phyloP scores from a whole-genome alignment of 2,329 filamentous ascomycete species.

The Fusarium praegraminearum region DNA sequence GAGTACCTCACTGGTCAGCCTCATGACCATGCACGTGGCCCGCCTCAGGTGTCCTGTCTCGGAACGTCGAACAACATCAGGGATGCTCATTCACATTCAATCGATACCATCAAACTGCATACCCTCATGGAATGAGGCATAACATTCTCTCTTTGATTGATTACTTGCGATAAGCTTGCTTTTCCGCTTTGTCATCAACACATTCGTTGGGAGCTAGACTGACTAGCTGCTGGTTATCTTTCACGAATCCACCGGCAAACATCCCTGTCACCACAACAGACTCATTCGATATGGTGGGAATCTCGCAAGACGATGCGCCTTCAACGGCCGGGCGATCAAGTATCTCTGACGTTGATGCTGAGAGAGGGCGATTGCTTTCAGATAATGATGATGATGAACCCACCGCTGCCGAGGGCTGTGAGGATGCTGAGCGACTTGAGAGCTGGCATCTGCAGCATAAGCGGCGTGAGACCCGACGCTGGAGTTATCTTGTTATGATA shows the following conservation, averaged over 20 bases:
- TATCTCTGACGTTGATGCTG: slow-evolving; percentile 27
- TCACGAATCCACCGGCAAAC: slow-evolving; percentile 2
- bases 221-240: slow-evolving; percentile 13
- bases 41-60: slow-evolving; percentile 26
- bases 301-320: slow-evolving; percentile 33
- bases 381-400: slow-evolving; percentile 23
- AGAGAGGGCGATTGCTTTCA: slow-evolving; percentile 30
- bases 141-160: background rate
- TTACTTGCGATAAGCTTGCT: background rate
- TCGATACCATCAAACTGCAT: background rate
- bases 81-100: slow-evolving; percentile 21
- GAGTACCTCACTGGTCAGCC: slow-evolving; percentile 25
- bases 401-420: slow-evolving; percentile 9
- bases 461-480: slow-evolving; percentile 35
- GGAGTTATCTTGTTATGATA: slow-evolving; percentile 42
- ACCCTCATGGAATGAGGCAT: slow-evolving; percentile 3
- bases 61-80: slow-evolving; percentile 28
- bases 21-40: slow-evolving; percentile 35
- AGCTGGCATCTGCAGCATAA: slow-evolving; percentile 38
- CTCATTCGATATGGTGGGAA: slow-evolving; percentile 32
- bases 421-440: slow-evolving; percentile 37
- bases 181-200: slow-evolving; percentile 6
- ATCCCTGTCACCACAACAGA: slow-evolving; percentile 33
- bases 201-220: background rate
- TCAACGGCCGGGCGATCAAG: slow-evolving; percentile 20